Base-by-base conservation (phyloP, 2,329 filamentous ascomycete genomes). In the Epichloe elymi region DNA sequence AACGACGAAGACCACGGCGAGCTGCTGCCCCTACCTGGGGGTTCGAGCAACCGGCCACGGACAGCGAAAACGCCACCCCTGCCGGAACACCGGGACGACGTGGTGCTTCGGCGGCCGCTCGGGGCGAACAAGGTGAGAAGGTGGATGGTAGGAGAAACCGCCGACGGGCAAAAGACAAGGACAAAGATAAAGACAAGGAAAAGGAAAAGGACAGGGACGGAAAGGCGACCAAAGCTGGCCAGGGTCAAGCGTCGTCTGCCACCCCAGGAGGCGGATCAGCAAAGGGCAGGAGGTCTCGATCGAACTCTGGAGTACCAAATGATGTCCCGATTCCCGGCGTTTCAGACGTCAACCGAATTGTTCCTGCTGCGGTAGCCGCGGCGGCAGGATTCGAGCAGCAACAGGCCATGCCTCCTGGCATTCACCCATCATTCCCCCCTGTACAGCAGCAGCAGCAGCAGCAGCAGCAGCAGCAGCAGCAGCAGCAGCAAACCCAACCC, bases 11-110 rank as follows among this genome's bases (percentile, higher is more conserved):
- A 15, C 80, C 79, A n/a, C 73, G 80, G 39, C 74, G 80, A 57
- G 80, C 80, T 20, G 79, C 79, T 17, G 86, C 86, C 11, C 86
- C 86, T 3, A 86, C 82, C 0, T 90, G 83, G 70, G 70, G 79
- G 79, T 41, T 75, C 52, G 84, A 87, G 59, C 83, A 65, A 59
- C 72, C 61, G 51, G 67, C 70, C 10, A 72, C 70, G 33, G 84
- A 88, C 53, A 76, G 76, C 15, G 85, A 88, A 58, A 72, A 70
- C 42, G 67, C 71, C 46, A 79, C 79, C 2, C 2, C 76, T 10
- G 71, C 70, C 10, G 75, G 75, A n/a, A 83, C 80, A 3, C 77
- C 78, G 2, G 71, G 73, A 4, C 74, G 76, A 23, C 73, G 78
- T 52, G 75, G 70, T 51, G 70, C 59, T 15, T 63, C 62, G 30